Base-by-base conservation (phyloP, 345 rosid species). In the Angophora floribunda region DNA sequence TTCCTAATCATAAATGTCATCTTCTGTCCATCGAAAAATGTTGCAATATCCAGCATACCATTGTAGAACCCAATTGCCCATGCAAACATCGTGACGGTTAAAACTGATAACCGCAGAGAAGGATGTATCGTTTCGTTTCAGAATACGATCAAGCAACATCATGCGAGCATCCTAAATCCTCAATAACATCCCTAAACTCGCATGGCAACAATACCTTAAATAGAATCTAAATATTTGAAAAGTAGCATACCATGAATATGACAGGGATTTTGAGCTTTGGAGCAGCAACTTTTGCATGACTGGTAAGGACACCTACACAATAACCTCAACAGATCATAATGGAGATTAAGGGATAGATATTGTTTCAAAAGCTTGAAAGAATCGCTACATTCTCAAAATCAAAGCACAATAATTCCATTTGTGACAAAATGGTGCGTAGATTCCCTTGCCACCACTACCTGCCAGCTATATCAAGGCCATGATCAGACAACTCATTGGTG, bases 281-380 rank as follows among this genome's bases (percentile, higher is more conserved):
- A 94, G 85, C 99, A 98, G 88, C 99, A 97, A 91, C 96, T 96
- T 92, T 98, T 98, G 94, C 99, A 98, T 51, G 99, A 96, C 86
- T 95, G 96, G 90, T 95, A 97, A 0, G 98, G 99, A 90, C 99
- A 98, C 93, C 99, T 98, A 94, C 93, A 94, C 51, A 53, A 52
- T 24, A 36, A 51, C 47, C 67, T 36, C 63, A 70, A 70, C 44
- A 36, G 15, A 44, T 84, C 47, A 82, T n/a, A 89, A 85, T 3
- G 17, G 63, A 41, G 78, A 10, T 28, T 28, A 19, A 55, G 45
- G 7, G 47, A 85, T 13, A 47, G 44, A 19, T 13, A 51, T 50
- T 51, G 21, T 26, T 21, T 30, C 87, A 30, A 85, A 52, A 52
- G 44, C 16, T 52, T 1, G 8, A 52, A 85, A 75, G 44, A 75